phyloP scores from a whole-genome alignment of 2,329 filamentous ascomycete species.

The Nemania abortiva region DNA sequence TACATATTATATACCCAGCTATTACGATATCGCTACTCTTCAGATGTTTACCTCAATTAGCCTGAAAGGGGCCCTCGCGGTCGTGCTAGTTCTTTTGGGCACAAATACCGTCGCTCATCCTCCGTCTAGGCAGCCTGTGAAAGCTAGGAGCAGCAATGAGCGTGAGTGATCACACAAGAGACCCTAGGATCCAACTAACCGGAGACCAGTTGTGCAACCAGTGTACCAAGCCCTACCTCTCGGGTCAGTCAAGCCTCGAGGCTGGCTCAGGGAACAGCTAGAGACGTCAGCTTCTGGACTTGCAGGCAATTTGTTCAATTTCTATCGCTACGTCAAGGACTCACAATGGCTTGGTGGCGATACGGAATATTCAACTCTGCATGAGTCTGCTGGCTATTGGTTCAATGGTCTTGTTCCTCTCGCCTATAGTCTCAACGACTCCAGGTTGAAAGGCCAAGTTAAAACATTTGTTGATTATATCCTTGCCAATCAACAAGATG shows the following conservation, averaged over 20 bases:
- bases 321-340: conserved; percentile 66
- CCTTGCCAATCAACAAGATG: conserved; percentile 60
- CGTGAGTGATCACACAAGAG: conserved; percentile 21
- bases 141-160: conserved; percentile 18
- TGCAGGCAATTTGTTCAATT: conserved; percentile 58
- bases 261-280: conserved; percentile 50
- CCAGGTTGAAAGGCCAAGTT: conserved; percentile 63
- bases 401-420: conserved; percentile 69
- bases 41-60: conserved; percentile 27
- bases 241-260: conserved; percentile 48
- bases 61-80: conserved; percentile 20
- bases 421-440: conserved; percentile 63
- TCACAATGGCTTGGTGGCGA: conserved; percentile 64
- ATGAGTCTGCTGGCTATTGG: conserved; percentile 70
- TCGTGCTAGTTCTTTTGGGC: conserved; percentile 29
- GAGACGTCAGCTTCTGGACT: conserved; percentile 46
- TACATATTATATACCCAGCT: neutral
- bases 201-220: conserved; percentile 47
- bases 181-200: conserved; percentile 27
- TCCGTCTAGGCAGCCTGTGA: conserved; percentile 18
- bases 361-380: conserved; percentile 64
- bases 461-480: conserved; percentile 59
- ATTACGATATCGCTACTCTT: conserved; percentile 14
- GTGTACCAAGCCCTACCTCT: conserved; percentile 46
- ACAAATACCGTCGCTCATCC: conserved; percentile 26